phyloP scores from a whole-genome alignment of 352 stramenopile species.

The Pythium folliculosum region DNA sequence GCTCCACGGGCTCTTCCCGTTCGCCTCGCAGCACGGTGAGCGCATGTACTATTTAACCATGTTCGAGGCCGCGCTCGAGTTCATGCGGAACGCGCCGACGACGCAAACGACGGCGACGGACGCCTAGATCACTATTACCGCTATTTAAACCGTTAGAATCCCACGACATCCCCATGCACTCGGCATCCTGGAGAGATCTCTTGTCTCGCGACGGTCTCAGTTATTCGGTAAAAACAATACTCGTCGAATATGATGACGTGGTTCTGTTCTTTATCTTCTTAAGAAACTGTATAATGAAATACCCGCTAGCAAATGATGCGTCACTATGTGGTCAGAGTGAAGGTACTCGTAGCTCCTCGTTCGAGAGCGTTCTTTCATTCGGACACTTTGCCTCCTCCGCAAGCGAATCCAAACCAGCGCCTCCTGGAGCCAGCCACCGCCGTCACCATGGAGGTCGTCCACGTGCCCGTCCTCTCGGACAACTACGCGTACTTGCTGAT shows the following conservation, averaged over 20 bases:
- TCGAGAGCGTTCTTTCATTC: too few species aligned
- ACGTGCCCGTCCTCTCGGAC: constrained; percentile 85
- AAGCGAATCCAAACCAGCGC: too few species aligned
- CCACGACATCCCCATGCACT: neutral
- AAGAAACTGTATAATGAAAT: neutral
- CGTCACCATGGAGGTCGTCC: constrained; percentile 62
- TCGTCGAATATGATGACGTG: too few species aligned
- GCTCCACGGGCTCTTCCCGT: constrained; percentile 34
- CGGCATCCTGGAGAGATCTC: too few species aligned
- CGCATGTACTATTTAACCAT: constrained; percentile 50
- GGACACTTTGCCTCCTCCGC: too few species aligned
- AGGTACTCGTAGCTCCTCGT: too few species aligned
- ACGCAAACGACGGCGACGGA: neutral
- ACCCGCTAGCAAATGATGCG: too few species aligned
- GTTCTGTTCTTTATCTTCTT: too few species aligned
- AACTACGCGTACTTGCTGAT: constrained; percentile 93
- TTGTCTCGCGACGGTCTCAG: too few species aligned
- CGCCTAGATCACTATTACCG: neutral
- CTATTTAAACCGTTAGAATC: constrained; percentile 12
- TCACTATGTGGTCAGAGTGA: too few species aligned
- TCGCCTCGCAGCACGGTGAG: constrained; percentile 39
- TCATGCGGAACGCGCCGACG: constrained; percentile 18
- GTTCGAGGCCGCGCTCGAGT: constrained; percentile 44
- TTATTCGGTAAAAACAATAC: neutral
- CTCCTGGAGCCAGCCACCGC: neutral